Evolutionary conservation across 179 eudicot species (phyloP).

Genomic region (Drosera spatulata): DNA sequence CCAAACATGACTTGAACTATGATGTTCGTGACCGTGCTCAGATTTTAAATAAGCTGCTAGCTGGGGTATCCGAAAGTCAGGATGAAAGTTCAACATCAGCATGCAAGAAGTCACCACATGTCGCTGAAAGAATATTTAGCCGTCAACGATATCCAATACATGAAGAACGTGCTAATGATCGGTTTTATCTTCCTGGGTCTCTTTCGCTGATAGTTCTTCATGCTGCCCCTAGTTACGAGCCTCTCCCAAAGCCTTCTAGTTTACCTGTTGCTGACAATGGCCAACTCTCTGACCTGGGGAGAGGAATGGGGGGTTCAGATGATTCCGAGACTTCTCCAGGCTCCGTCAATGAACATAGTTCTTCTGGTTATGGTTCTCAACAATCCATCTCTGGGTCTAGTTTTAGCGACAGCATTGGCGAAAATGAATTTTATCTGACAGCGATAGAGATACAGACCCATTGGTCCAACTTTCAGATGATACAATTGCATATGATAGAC

Average conservation of each 20-base stretch:
- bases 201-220: constrained; percentile 96
- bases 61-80: constrained; percentile 23
- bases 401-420: constrained; percentile 25
- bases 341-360: constrained; percentile 47
- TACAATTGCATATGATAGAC: constrained; percentile 21
- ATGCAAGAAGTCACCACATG: constrained; percentile 23
- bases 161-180: constrained; percentile 36
- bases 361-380: constrained; percentile 55
- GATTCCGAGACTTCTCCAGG: constrained; percentile 51
- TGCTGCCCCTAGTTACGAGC: constrained; percentile 98
- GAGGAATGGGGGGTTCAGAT: constrained; percentile 25
- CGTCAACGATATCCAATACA: constrained; percentile 23
- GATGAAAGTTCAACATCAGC: constrained; percentile 18
- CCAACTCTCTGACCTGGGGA: constrained; percentile 14
- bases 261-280: constrained; percentile 24
- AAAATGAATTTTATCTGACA: constrained; percentile 34
- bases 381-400: constrained; percentile 43
- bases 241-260: constrained; percentile 89
- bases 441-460: constrained; percentile 25
- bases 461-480: constrained; percentile 66
- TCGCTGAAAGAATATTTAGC: constrained; percentile 38
- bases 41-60: constrained; percentile 44
- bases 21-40: constrained; percentile 96
- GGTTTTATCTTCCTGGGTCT: constrained; percentile 95
- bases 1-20: constrained; percentile 72